Evolutionary conservation across 208 protist genomes (phyloP), one percentile per base, ranked within the genome.

Genomic region (Crithidia expoeki): DNA sequence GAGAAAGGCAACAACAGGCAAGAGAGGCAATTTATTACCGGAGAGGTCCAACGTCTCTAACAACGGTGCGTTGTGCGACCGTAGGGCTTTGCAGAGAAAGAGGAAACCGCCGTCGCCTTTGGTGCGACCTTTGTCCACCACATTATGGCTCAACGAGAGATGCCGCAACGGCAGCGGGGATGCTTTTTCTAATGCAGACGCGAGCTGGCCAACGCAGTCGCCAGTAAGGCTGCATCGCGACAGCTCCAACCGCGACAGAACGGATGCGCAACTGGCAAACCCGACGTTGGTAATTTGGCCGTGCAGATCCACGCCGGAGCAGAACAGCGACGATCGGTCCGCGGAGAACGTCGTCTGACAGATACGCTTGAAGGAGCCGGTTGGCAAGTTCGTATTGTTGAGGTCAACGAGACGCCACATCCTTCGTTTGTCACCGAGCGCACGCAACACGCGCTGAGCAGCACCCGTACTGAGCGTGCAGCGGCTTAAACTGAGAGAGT

Each of bases 71-170:
- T 72, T 74, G 49, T 73, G 60, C 28, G 83, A 71, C 0, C 88
- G 84, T 9, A 94, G 74, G 11, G 79, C 85, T 42, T 84, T 86
- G 71, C 83, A 86, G 17, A 94, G 85, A 53, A 86, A 86, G 27
- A 81, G 72, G 40, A 88, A 88, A 44, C 47, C 72, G 61, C 71
- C 71, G 19, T 65, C 83, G 42, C 64, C 68, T 36, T 53, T 76
- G 51, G 50, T 55, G 38, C 53, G 63, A 44, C 50, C 66, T 23
- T 72, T 83, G 42, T 74, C 79, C 57, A 86, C 71, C 7, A 56
- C 49, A 51, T 90, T 93, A 51, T 69, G 49, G 38, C 75, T 72
- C 34, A 93, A 70, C 23, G 61, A 70, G 68, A 93, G 60, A 17
- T 66, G 60, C 47, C 76, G 77, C 78, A 93, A 60, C 4, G 71